Conservation (phyloP, 228 moss, liverwort and hornwort genomes). For the Sphagnum fallax region DNA sequence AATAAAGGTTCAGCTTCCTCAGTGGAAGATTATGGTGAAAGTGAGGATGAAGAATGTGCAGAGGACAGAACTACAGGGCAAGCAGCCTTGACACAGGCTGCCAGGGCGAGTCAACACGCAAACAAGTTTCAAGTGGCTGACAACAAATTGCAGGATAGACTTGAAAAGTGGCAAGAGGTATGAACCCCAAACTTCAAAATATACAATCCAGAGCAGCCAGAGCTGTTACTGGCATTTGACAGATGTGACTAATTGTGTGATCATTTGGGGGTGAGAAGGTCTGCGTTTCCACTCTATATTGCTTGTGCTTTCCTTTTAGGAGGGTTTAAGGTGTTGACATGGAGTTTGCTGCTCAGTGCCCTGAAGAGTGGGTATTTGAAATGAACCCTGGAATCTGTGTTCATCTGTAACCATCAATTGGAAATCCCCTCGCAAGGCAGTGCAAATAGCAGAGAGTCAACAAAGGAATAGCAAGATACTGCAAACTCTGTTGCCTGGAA, state of each 20-base stretch:
- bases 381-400: too few relatives aligned
- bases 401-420: too few relatives aligned
- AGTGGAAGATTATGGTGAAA: conserved; percentile 14
- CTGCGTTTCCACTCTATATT: too few relatives aligned
- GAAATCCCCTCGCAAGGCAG: too few relatives aligned
- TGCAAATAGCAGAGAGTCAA: too few relatives aligned
- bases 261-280: not conserved
- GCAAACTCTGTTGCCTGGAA: too few relatives aligned
- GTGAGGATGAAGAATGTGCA: conserved; percentile 13
- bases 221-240: not conserved
- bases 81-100: conserved; percentile 27
- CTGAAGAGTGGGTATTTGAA: not conserved
- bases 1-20: conserved; percentile 9
- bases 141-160: conserved; percentile 42
- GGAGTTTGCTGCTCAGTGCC: not conserved
- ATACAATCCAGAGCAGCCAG: not conserved
- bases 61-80: conserved; percentile 31
- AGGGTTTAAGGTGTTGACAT: not conserved
- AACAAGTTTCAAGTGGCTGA: conserved; percentile 44
- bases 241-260: not conserved
- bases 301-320: not conserved
- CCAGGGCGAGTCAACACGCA: conserved; percentile 41
- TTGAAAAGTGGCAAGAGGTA: conserved; percentile 55
- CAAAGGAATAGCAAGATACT: too few relatives aligned
- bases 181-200: not conserved